phyloP scores from a whole-genome alignment of 2,329 filamentous ascomycete species.

The Remersonia thermophila region DNA sequence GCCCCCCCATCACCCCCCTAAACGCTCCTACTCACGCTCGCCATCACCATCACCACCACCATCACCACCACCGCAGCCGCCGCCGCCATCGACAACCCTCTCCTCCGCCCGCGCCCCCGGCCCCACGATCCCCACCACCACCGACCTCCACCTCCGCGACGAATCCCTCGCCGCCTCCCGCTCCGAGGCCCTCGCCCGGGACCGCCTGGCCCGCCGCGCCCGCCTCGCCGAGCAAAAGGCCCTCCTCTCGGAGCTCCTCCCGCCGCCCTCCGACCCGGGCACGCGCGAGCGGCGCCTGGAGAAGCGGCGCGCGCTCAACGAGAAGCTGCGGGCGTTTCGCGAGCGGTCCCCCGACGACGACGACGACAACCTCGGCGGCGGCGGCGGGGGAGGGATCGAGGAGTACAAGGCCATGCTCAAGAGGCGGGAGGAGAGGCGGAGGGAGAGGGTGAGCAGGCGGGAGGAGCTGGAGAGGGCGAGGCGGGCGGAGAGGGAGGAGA shows the following conservation, averaged over 20 bases:
- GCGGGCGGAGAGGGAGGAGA: constrained; percentile 69
- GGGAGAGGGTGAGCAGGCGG: constrained; percentile 67
- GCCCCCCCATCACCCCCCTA: constrained; percentile 20
- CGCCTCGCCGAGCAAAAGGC: constrained; percentile 59
- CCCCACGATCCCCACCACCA: constrained; percentile 54
- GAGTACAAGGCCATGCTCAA: constrained; percentile 58
- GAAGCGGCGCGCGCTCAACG: constrained; percentile 63
- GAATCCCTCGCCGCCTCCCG: constrained; percentile 40
- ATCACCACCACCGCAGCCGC: constrained; percentile 3
- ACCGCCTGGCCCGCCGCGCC: constrained; percentile 48
- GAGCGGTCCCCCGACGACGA: constrained; percentile 56
- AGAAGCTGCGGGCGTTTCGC: constrained; percentile 61
- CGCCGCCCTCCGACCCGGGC: constrained; percentile 70
- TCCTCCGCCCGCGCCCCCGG: constrained; percentile 27
- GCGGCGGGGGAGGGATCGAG: constrained; percentile 43
- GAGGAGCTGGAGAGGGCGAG: constrained; percentile 70
- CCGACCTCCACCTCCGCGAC: constrained; percentile 57
- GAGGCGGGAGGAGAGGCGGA: constrained; percentile 60
- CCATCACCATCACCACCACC: no score
- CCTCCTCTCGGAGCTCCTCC: constrained; percentile 60
- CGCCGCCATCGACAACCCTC: not conserved
- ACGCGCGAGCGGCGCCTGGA: constrained; percentile 75
- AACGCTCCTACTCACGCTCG: no score
- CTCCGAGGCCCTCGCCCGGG: constrained; percentile 32
- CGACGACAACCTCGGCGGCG: constrained; percentile 64